Base-by-base conservation (phyloP, 2,329 filamentous ascomycete genomes). In the Aspergillus proliferans region DNA sequence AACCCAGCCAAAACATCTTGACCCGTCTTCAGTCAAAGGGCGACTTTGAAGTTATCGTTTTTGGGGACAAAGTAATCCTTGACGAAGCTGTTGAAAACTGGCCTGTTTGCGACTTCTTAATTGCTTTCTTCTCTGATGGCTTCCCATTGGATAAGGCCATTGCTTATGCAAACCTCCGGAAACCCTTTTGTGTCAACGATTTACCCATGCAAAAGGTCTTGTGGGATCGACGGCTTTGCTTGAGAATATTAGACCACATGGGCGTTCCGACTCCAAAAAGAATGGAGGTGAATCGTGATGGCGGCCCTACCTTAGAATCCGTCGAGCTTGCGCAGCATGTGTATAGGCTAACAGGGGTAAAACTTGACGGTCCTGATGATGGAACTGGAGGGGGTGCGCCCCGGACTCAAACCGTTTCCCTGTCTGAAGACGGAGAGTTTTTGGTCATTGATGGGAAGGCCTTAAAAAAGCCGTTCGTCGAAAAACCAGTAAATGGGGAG, bases 131-230 rank as follows among this genome's bases (percentile, higher is more conserved):
- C 71, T 97, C 92, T 0, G 92, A 96, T 67, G 93, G 93, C 0
- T 98, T 98, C 58, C 93, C 93, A 0, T 74, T 98, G 43, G 91
- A 97, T 57, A 98, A 98, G 67, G 93, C 94, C 4, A 95, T 98
- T 60, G 88, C 90, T 30, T 98, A 98, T 68, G 88, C 90, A 53
- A 89, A 90, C 62, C 81, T 95, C 9, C 84, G 93, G 48, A 95
- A 95, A 65, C 93, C 93, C 0, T 97, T 96, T 60, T 96, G 92
- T 65, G 91, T 98, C 64, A 98, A 98, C 65, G 92, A 98, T 68
- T 77, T 98, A 40, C 88, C 90, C 1, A 96, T 98, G 89, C 93
- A 98, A 68, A 91, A 94, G 68, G 83, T 98, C 5, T 76, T 98
- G 3, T 98, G 93, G 93, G 93, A 98, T 68, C 84, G 94, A 43